phyloP scores from a whole-genome alignment of 257 asterid species.

The Petunia axillaris region DNA sequence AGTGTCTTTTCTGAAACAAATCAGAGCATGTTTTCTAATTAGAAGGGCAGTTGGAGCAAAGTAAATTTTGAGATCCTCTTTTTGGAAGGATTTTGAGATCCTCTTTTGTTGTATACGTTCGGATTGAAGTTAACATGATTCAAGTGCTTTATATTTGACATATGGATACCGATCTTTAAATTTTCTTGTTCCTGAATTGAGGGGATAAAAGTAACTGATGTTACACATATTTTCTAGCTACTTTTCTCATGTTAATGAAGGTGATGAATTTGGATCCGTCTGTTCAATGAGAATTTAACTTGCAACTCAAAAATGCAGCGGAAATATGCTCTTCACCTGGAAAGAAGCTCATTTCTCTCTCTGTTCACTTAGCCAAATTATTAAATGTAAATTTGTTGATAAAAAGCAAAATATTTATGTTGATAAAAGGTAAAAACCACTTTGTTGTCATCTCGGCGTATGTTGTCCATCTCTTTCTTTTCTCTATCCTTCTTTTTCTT shows the following conservation, averaged over 20 bases:
- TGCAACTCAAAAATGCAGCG: conserved; percentile 2
- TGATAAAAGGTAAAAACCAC: not conserved
- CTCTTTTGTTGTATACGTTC: not conserved
- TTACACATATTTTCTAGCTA: not conserved
- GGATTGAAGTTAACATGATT: not conserved
- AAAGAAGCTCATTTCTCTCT: not conserved
- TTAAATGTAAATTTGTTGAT: not conserved
- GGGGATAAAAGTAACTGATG: not conserved
- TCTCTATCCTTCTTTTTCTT: not conserved
- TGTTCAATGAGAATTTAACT: not conserved
- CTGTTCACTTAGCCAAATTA: not conserved
- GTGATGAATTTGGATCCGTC: not conserved
- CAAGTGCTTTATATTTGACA: conserved; percentile 12
- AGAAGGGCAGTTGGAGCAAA: not conserved
- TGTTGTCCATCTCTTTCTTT: not conserved
- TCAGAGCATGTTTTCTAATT: not conserved
- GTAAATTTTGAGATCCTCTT: not conserved
- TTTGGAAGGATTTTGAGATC: not conserved
- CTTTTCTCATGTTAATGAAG: not conserved
- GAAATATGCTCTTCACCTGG: not conserved
- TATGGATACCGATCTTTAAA: not conserved
- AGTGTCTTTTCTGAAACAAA: not conserved
- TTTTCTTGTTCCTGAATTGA: not conserved
- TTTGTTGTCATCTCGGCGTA: not conserved
- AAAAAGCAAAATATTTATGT: not conserved